phyloP scores from a whole-genome alignment of 2,329 filamentous ascomycete species.

The Trichophyton equinum region DNA sequence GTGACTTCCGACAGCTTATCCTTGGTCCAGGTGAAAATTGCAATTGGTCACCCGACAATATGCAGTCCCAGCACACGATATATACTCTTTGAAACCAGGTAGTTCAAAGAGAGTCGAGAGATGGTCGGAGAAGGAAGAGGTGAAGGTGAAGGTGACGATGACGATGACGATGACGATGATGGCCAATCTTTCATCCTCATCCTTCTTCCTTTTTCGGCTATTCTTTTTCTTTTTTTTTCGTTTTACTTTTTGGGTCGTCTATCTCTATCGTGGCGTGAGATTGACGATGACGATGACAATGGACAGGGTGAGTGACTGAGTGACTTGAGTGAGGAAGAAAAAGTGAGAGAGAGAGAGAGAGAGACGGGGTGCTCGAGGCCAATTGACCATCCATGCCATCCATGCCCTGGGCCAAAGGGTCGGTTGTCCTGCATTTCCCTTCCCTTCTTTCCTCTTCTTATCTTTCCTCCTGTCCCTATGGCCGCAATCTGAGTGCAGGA shows the following conservation, averaged over 20 bases:
- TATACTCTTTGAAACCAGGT: background rate
- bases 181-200: background rate
- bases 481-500: background rate
- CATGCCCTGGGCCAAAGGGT: background rate
- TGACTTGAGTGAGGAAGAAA: background rate
- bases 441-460: background rate
- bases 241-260: background rate
- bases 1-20: slow-evolving; percentile 11
- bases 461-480: background rate
- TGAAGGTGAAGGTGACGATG: background rate
- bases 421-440: background rate
- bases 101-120: background rate
- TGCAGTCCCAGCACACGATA: background rate
- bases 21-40: slow-evolving; percentile 26
- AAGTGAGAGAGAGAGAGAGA: background rate
- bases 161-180: background rate
- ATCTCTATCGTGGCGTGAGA: background rate
- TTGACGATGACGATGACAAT: background rate
- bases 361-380: background rate
- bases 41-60: slow-evolving; percentile 29
- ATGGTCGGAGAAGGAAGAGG: background rate
- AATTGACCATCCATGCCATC: background rate
- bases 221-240: background rate
- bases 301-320: background rate
- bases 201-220: background rate